These are phyloP conservation scores for Orobanche coerulescens DNA, from an alignment of 257 asterid species.

Conservation along the genomic window DNA sequence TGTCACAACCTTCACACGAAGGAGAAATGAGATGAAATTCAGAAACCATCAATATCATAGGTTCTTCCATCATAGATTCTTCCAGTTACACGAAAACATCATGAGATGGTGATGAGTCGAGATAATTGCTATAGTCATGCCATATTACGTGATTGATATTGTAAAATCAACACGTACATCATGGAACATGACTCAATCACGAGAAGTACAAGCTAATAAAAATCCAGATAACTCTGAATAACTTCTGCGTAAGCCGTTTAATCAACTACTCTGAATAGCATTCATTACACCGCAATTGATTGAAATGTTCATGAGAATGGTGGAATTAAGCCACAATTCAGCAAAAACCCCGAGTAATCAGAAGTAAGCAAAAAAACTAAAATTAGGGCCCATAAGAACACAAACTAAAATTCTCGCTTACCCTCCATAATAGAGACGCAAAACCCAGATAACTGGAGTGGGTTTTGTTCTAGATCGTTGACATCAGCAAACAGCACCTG, in stretches of 20 bases:
- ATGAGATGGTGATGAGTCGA: no score
- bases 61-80: no score
- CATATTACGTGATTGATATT: no score
- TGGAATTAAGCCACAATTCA: slow-evolving; percentile 21
- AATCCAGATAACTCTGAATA: background rate
- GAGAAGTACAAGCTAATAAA: background rate
- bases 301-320: slow-evolving; percentile 8
- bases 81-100: no score
- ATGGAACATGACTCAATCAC: no score
- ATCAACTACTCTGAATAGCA: slow-evolving; percentile 9
- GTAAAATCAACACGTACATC: no score
- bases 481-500: slow-evolving; percentile 28
- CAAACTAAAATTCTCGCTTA: slow-evolving; percentile 10
- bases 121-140: no score
- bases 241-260: background rate
- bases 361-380: background rate
- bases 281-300: background rate
- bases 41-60: no score
- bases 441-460: slow-evolving; percentile 14
- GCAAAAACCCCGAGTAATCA: slow-evolving; percentile 17
- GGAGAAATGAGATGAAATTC: no score
- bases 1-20: no score
- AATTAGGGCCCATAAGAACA: slow-evolving; percentile 17
- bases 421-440: slow-evolving; percentile 33
- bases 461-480: slow-evolving; percentile 30